Evolutionary conservation across 805 yeast genomes (phyloP), one percentile per base, ranked within the genome.

Genomic region (Komagataella pastoris): DNA sequence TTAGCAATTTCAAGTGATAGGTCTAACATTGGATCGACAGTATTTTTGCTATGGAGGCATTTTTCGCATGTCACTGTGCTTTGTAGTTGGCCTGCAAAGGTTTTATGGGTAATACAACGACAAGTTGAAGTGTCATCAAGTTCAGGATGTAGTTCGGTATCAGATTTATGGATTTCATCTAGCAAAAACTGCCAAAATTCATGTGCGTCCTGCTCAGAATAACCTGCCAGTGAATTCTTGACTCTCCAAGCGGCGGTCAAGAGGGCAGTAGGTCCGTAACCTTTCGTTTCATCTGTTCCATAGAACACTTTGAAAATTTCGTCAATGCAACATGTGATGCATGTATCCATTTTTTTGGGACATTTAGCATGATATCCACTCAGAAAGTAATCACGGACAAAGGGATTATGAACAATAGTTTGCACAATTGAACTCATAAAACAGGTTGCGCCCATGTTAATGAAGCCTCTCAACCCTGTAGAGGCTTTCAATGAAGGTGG

Each of bases 191-290:
- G 97, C 84, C 95, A 84, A 66, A 91, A 93, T 66, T 93, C 99
- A 67, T 93, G 99, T 0, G 99, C 98, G 64, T 93, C 99, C 66
- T 93, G 99, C 66, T 93, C 97, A 43, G 93, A 85, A 58, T 90
- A 90, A 1, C 99, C 99, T 0, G 97, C 96, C 53, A 93, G 75
- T 40, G 88, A 77, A 57, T 85, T 79, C 58, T 88, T 86, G 48
- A 83, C 82, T 59, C 82, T 83, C 91, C 97, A 89, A 1, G 96
- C 83, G 10, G 96, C 87, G n/a, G 79, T 75, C 49, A 93, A 72
- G 48, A 93, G 66, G 50, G 85, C 78, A 2, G 93, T 82, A 55
- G 93, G 84, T 0, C 98, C 97, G 67, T 70, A 83, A 2, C 95
- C 89, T 36, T 80, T 74, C 47, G 77, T 74, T 30, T 74, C 68